A percentile compares a stretch with the other conserved stretches of the same genome.
These are phyloP conservation scores for Pseudonitzschia multiseries DNA, from an alignment of 108 stramenopile species.

Conservation along the genomic window DNA sequence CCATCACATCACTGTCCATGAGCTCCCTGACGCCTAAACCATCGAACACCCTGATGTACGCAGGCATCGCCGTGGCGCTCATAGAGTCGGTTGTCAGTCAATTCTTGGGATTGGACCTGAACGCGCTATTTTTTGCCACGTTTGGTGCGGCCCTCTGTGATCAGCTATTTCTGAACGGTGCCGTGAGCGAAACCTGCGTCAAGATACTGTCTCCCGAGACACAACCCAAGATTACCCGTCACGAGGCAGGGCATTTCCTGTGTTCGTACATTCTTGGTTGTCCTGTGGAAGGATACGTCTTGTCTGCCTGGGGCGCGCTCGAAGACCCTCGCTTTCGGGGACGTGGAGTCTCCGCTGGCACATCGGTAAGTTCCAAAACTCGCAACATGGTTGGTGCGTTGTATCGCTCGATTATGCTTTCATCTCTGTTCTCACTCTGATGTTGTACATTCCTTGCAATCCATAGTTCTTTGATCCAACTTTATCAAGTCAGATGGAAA, in stretches of 20 bases:
- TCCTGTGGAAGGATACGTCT: conserved; percentile 89
- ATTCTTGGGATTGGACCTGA: conserved; percentile 54
- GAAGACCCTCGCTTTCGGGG: conserved; percentile 75
- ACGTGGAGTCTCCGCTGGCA: conserved; percentile 76
- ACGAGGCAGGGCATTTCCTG: conserved; percentile 95
- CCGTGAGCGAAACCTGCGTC: conserved; percentile 68
- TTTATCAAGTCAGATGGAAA: conserved; percentile 70
- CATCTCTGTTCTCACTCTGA: not conserved
- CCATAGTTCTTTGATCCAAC: conserved; percentile 80
- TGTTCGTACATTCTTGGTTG: conserved; percentile 92
- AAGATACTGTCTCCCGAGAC: conserved; percentile 58
- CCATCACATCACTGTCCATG: conserved; percentile 73
- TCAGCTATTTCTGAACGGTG: conserved; percentile 70
- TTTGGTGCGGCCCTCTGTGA: conserved; percentile 56
- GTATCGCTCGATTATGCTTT: not conserved
- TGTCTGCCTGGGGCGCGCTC: conserved; percentile 80
- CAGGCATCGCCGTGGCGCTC: conserved; percentile 56
- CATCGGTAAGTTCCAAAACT: conserved; percentile 32
- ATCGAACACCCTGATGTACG: conserved; percentile 68
- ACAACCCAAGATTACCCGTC: conserved; percentile 71
- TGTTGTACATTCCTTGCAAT: not conserved
- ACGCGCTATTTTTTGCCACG: conserved; percentile 61
- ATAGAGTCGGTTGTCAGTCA: conserved; percentile 59
- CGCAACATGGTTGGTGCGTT: not conserved
- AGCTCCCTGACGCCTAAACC: conserved; percentile 71